phyloP scores from a whole-genome alignment of 768 basidiomycete species.

The Termitomyces sp. region DNA sequence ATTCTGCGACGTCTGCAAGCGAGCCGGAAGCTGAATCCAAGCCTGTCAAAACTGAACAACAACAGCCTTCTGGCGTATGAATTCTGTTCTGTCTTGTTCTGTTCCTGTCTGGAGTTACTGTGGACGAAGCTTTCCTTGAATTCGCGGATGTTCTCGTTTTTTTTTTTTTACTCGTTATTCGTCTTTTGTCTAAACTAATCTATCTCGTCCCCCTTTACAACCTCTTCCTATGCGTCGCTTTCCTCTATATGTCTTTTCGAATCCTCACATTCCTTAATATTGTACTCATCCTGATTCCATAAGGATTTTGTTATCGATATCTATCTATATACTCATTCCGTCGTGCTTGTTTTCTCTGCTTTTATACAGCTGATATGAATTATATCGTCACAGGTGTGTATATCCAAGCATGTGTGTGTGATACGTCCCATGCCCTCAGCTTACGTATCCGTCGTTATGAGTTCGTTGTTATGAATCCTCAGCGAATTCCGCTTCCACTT shows the following conservation, averaged over 20 bases:
- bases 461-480: slow-evolving; percentile 11
- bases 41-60: slow-evolving; percentile 60
- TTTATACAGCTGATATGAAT: slow-evolving; percentile 8
- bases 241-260: slow-evolving; percentile 16
- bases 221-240: slow-evolving; percentile 19
- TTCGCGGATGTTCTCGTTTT: slow-evolving; percentile 15
- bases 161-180: slow-evolving; percentile 10
- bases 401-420: slow-evolving; percentile 3
- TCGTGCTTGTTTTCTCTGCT: slow-evolving; percentile 14
- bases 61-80: slow-evolving; percentile 37
- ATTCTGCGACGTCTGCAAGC: slow-evolving; percentile 42
- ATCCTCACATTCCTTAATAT: slow-evolving; percentile 30
- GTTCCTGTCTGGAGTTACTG: slow-evolving; percentile 2
- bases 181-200: slow-evolving; percentile 12
- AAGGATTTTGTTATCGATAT: slow-evolving; percentile 33
- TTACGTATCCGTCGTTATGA: slow-evolving; percentile 2
- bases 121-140: slow-evolving; percentile 6
- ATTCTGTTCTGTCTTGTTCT: slow-evolving; percentile 12
- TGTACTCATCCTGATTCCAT: slow-evolving; percentile 27
- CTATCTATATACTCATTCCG: slow-evolving; percentile 25
- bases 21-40: slow-evolving; percentile 63
- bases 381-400: slow-evolving; percentile 7
- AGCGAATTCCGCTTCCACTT: slow-evolving; percentile 34
- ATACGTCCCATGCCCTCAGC: slow-evolving; percentile 6
- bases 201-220: slow-evolving; percentile 1